Base-by-base conservation (phyloP, 139 green algal genomes). In the Mesotaenium endlicherianum region DNA sequence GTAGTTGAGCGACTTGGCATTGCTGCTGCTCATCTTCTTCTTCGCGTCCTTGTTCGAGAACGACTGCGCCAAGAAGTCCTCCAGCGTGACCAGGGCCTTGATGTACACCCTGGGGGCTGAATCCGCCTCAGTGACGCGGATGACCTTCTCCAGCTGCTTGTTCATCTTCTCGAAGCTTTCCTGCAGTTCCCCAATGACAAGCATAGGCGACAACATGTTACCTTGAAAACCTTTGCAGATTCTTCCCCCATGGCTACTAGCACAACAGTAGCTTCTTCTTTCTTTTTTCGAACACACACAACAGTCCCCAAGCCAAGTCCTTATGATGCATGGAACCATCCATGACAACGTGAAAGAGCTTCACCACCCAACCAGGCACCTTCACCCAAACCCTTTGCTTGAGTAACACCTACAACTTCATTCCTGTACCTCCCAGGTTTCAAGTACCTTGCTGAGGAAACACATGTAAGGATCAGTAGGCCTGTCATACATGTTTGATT, bases 131-230 rank as follows among this genome's bases (percentile, higher is more conserved):
- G 47, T 6, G 67, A 79, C 34, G 47, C 80, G 50, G 0, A 88
- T 86, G 31, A 88, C 87, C 85, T 95, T 97, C 82, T 99, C 95
- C 53, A 99, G 87, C 83, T 97, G 95, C 92, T 97, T 97, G 90
- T 99, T 97, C n/a, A 99, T 88, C 90, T 97, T 96, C 58, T 98
- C 95, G 79, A 97, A 99, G 49, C 96, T 88, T 0, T 91, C 91
- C 89, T 97, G 93, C 39, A 43, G 6, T 36, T 47, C 41, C 20
- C 20, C 53, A 64, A 26, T 34, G 26, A 64, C 20, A 64, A 64
- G 26, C 53, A 64, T 34, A 26, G 26, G 26, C 20, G 26, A 64
- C 53, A 64, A 64, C 53, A 64, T 26, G 26, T 20, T 64, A 64
- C 50, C 50, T 64, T 64, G 20, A 20, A 64, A 34, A 64, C 20